Evolutionary conservation across 345 rosid species (phyloP), one percentile per base, ranked within the genome.

Genomic region (Lepidium africanum): DNA sequence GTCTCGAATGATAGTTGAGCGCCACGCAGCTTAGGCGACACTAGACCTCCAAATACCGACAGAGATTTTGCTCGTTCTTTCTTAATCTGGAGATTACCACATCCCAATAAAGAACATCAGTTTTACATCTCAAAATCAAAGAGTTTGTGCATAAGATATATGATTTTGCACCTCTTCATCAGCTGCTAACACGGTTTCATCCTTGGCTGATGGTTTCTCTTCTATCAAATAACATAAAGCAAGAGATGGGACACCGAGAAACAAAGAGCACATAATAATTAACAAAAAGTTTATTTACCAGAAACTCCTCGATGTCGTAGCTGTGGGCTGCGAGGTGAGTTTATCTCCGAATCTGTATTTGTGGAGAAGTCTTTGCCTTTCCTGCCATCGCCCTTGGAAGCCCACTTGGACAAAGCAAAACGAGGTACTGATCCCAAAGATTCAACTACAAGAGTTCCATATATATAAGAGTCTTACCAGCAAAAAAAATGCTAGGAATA

Each of bases 1-100:
- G 84, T 79, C 77, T 89, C 99, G 72, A 94, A 94, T 37, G 99
- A 86, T 61, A 83, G 64, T 77, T 94, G 99, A 23, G 95, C 74
- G 16, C 86, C 63, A 59, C 87, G 86, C 66, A 94, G 91, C 87
- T 87, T 91, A 15, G 99, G 97, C 5, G 99, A 91, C 63, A 91
- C 87, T 50, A 94, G 74, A 62, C 87, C 80, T 70, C 97, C 99
- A 77, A 94, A 91, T 49, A 91, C 71, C 0, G 90, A 82, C 21
- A 91, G 68, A 30, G 80, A 79, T 77, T 81, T 94, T 6, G 77
- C 72, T 41, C 97, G 83, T 81, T 84, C 92, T 78, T 77, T 81
- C 66, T 88, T 84, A 71, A 87, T 84, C 96, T 91, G 53, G 13
- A 51, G 65, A 68, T 62, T 21, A 53, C 48, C 49, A 40, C 78